Evolutionary conservation across 345 rosid species (phyloP).

Genomic region (Schrenkiella parvula): DNA sequence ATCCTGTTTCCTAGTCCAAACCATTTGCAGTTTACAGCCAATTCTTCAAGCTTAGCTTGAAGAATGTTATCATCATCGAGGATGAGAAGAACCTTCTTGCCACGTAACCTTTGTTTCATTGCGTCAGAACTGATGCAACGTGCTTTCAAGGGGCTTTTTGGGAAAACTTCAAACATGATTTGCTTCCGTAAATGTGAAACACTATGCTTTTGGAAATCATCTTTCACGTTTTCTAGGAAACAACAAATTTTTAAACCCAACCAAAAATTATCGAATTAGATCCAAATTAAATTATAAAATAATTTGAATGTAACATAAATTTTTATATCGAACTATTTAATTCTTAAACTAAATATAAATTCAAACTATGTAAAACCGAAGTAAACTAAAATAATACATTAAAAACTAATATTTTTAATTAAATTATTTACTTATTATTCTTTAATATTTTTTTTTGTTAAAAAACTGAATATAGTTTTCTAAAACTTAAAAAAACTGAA

Average conservation of each 20-base stretch:
- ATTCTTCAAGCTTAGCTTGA: neutral
- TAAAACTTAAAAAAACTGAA: too few species aligned
- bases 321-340: neutral
- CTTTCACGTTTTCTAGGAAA: slow-evolving; percentile 3
- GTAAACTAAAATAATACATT: too few species aligned
- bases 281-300: too few species aligned
- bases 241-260: too few species aligned
- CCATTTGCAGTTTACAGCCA: slow-evolving; percentile 19
- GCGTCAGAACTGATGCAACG: neutral
- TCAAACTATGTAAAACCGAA: too few species aligned
- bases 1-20: slow-evolving; percentile 27
- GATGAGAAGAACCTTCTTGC: slow-evolving; percentile 25
- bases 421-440: too few species aligned
- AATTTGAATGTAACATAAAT: too few species aligned
- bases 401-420: too few species aligned
- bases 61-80: slow-evolving; percentile 20
- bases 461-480: too few species aligned
- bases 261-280: too few species aligned
- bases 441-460: too few species aligned
- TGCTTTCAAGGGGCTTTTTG: neutral
- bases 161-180: neutral
- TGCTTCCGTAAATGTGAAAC: neutral
- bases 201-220: neutral
- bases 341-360: too few species aligned
- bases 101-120: slow-evolving; percentile 5